Evolutionary conservation across 2,329 filamentous ascomycete species (phyloP), one percentile per base, ranked within the genome.

Genomic region (Dothidotthia symphoricarpi): DNA sequence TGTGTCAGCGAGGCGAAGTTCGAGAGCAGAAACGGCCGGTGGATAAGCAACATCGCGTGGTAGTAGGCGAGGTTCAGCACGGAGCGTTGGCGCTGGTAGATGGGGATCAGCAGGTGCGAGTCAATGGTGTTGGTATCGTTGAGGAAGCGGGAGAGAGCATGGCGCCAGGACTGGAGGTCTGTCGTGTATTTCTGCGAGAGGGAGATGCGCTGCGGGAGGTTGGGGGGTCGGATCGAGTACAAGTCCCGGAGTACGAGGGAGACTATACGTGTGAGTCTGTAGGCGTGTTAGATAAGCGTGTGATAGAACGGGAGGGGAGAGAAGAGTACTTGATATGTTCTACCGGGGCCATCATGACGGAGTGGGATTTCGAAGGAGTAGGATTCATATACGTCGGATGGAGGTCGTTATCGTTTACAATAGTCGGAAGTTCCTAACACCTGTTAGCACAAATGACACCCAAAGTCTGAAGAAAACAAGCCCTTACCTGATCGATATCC

Each of bases 401-500:
- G 16, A 67, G 45, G 30, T 64, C 63, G 2, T 47, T 47, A 42
- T 67, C 64, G 25, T 67, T 61, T 10, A 65, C 53, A 4, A 70
- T 46, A 14, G 55, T 59, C 13, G 63, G 56, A 3, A 63, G 48
- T 30, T 67, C 64, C 57, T 72, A 45, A n/a, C 24, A 9, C 28
- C 10, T n/a, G 17, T 36, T 30, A 36, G 29, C 8, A 14, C 22
- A n/a, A 14, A 9, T 14, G 10, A 14, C n/a, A 9, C 24, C 9
- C 16, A 8, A 22, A 10, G 5, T 13, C n/a, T n/a, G 16, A 8
- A 13, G 8, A 35, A 4, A n/a, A 15, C 3, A 24, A n/a, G n/a
- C n/a, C n/a, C 42, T 64, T n/a, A 76, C 74, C 42, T 83, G 80
- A 35, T 83, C 80, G 31, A 82, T 79, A 34, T 83, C 78, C 24